Evolutionary conservation across 106 monocot species (phyloP).

Genomic region (Acorus calamus): DNA sequence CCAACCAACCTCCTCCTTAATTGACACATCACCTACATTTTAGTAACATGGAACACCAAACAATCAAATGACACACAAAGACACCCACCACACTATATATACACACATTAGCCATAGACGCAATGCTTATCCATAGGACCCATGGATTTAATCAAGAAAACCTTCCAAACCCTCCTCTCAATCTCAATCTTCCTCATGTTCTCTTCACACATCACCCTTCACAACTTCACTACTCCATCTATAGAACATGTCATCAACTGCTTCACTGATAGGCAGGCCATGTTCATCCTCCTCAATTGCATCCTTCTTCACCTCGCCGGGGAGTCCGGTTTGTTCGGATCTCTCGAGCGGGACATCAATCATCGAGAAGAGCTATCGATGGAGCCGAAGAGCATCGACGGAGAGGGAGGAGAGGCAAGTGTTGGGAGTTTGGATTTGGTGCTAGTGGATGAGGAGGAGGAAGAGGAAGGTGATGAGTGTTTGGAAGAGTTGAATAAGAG

Average conservation of each 20-base stretch:
- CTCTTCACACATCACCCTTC: background rate
- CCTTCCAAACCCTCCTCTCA: slow-evolving; percentile 1
- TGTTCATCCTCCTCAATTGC: slow-evolving; percentile 44
- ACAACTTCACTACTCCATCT: background rate
- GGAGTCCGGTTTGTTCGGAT: slow-evolving; percentile 31
- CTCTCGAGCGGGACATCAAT: background rate
- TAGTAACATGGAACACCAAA: no score
- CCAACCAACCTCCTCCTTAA: no score
- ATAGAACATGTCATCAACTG: background rate
- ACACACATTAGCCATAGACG: no score
- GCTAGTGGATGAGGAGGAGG: background rate
- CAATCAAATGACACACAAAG: no score
- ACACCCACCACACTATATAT: no score
- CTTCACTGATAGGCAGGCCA: slow-evolving; percentile 18
- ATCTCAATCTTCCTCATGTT: slow-evolving; percentile 10
- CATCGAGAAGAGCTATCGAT: background rate
- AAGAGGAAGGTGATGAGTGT: slow-evolving; percentile 7
- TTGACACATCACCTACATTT: no score
- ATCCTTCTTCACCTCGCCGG: slow-evolving; percentile 43
- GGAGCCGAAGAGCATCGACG: background rate
- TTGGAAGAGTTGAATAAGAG: slow-evolving; percentile 40
- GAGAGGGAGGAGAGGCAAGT: background rate
- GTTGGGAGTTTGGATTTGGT: slow-evolving; percentile 9
- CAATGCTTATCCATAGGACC: no score
- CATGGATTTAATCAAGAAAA: background rate